Percentiles rank a stretch among this genome's conserved stretches.
Conservation (phyloP, 768 basidiomycete species). For the Mycena pura region DNA sequence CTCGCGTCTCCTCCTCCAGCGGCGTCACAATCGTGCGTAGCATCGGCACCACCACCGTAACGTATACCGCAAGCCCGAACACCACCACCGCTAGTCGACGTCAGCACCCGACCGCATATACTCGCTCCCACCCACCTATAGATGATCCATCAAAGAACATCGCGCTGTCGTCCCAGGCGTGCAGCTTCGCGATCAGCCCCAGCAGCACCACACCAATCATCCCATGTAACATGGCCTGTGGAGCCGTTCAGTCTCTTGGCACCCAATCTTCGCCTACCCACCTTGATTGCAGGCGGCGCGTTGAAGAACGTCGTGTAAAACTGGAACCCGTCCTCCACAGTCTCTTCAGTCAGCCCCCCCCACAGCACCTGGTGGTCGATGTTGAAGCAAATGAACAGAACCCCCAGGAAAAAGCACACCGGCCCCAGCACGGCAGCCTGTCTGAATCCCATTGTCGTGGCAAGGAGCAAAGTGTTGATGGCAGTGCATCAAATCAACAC, state of each 20-base stretch:
- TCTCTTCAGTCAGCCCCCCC: constrained; percentile 65
- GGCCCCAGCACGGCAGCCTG: constrained; percentile 89
- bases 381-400: constrained; percentile 84
- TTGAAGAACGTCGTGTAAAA: constrained; percentile 95
- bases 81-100: constrained; percentile 66
- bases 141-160: constrained; percentile 94
- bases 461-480: not conserved
- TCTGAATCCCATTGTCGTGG: constrained; percentile 85
- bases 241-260: not conserved
- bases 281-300: constrained; percentile 93
- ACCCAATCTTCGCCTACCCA: constrained; percentile 37
- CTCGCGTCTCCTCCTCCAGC: constrained; percentile 58
- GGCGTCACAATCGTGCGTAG: constrained; percentile 79
- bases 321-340: constrained; percentile 78
- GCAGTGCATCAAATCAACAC: too few species aligned
- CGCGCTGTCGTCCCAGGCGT: constrained; percentile 91
- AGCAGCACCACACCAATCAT: constrained; percentile 81
- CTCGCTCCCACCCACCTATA: constrained; percentile 63
- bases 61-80: constrained; percentile 79
- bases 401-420: constrained; percentile 89
- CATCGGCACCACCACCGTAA: constrained; percentile 80
- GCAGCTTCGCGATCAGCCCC: constrained; percentile 78
- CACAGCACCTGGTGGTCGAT: constrained; percentile 89
- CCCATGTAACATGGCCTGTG: constrained; percentile 86
- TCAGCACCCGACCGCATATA: constrained; percentile 12